phyloP scores from a whole-genome alignment of 208 protist species.

The Crithidia thermophila region DNA sequence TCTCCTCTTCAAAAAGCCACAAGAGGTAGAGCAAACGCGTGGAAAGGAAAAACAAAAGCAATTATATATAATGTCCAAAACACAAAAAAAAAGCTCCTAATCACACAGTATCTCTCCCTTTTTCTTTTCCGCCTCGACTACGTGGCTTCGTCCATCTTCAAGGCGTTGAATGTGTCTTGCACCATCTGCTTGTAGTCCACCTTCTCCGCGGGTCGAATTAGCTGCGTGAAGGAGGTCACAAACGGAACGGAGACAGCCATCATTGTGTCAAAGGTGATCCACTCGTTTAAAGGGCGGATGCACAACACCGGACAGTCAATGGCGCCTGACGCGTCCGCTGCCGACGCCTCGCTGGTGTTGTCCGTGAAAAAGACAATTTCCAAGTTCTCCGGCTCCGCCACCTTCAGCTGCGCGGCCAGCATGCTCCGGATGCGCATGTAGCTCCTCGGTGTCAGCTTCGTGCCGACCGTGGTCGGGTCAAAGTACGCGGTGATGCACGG shows the following conservation, averaged over 20 bases:
- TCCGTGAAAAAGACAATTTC: conserved; percentile 66
- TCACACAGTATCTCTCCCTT: too few relatives aligned
- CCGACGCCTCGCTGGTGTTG: conserved; percentile 52
- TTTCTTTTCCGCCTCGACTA: too few relatives aligned
- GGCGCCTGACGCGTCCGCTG: conserved; percentile 49
- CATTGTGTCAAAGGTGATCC: conserved; percentile 52
- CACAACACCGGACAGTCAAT: conserved; percentile 50
- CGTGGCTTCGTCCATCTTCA: too few relatives aligned
- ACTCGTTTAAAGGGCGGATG: conserved; percentile 54
- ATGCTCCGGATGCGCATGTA: conserved; percentile 67
- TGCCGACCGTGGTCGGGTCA: conserved; percentile 73
- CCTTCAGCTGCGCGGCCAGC: conserved; percentile 26
- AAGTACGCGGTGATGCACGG: conserved; percentile 77
- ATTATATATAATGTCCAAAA: too few relatives aligned
- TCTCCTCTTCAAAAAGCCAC: too few relatives aligned
- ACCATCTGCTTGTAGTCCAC: conserved; percentile 38
- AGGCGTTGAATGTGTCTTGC: neutral
- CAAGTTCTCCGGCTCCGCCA: conserved; percentile 25
- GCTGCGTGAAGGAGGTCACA: conserved; percentile 51
- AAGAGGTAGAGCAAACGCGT: too few relatives aligned
- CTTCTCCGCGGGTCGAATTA: conserved; percentile 29
- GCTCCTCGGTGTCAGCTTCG: conserved; percentile 55
- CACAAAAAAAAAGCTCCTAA: neutral
- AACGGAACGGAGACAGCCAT: conserved; percentile 35
- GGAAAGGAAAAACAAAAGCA: too few relatives aligned